Evolutionary conservation across 2,329 filamentous ascomycete species (phyloP), one percentile per base, ranked within the genome.

Genomic region (Phialophora macrospora): DNA sequence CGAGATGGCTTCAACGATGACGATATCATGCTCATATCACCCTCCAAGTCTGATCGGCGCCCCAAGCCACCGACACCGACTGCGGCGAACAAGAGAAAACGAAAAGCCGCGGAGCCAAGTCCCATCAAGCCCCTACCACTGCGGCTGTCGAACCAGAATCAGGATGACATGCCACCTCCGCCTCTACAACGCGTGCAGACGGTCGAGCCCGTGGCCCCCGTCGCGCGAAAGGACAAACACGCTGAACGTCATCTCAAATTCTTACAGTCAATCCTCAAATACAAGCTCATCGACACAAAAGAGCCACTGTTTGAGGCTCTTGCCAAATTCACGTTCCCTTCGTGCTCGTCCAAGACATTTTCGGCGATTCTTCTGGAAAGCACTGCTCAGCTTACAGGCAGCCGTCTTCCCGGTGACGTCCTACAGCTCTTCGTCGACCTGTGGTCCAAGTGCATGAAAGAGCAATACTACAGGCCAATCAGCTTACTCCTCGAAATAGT

Each of bases 1-100:
- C 81, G 85, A 17, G 87, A 89, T 77, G 87, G 87, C 20, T 89
- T 89, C 72, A 85, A 88, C 63, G 85, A 89, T 68, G 82, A 84
- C 62, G 85, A 89, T 72, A 81, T 88, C 8, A 75, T 83, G 63
- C 78, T 83, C 67, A 74, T 81, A 0, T 87, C 85, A 2, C 85
- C 85, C 3, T 85, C 81, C 60, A 87, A 83, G 70, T 79, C 80
- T 8, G 75, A 75, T 7, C 71, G 75, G 54, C 80, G 78, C 68
- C 78, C 80, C 5, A 86, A 83, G 73, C 78, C 82, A 51, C 75
- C 76, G 11, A 88, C 86, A 1, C 85, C 87, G 1, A 84, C 81
- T 56, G 81, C 80, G 66, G 80, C 81, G n/a, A 80, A 80, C 8
- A 89, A 88, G 74, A 79, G 87, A 62, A 88, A 88, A 73, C 77